Evolutionary conservation across 2,329 filamentous ascomycete genomes (phyloP).

Genomic region (Pleurostoma richardsiae): DNA sequence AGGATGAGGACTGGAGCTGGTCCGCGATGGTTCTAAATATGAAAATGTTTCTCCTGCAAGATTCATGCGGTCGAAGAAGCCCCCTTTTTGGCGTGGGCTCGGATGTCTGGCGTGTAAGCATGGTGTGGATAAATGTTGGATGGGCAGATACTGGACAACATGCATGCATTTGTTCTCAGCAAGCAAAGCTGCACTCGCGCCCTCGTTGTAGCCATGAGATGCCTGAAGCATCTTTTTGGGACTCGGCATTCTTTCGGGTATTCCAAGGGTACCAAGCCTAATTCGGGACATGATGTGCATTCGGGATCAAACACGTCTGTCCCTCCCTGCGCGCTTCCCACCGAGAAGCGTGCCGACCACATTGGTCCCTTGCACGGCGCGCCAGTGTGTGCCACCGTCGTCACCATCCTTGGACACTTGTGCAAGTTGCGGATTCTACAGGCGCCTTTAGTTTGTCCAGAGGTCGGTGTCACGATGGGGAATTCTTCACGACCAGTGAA

Average conservation of each 20-base stretch:
- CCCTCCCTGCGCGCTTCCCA: neutral
- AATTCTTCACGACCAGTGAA: too few species aligned
- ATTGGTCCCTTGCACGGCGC: too few species aligned
- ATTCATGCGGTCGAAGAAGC: conserved; percentile 6
- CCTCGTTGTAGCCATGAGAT: neutral
- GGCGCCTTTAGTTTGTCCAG: too few species aligned
- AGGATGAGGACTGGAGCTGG: too few species aligned
- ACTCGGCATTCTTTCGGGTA: neutral
- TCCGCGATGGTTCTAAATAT: conserved; percentile 6
- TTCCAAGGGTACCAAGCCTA: conserved; percentile 1
- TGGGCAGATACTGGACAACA: neutral
- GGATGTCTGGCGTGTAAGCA: neutral
- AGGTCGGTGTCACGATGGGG: too few species aligned
- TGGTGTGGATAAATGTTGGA: neutral
- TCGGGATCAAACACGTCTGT: neutral
- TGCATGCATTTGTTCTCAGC: too few species aligned
- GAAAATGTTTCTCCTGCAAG: conserved; percentile 7
- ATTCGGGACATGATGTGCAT: conserved; percentile 2
- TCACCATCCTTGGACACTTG: too few species aligned
- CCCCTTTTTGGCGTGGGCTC: conserved; percentile 4
- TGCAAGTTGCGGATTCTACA: too few species aligned
- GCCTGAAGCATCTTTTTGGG: neutral
- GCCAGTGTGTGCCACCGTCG: too few species aligned
- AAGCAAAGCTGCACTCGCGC: too few species aligned
- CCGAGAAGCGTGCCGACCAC: neutral